Base-by-base conservation (phyloP, 306 rosid species). In the Prunus armeniaca region DNA sequence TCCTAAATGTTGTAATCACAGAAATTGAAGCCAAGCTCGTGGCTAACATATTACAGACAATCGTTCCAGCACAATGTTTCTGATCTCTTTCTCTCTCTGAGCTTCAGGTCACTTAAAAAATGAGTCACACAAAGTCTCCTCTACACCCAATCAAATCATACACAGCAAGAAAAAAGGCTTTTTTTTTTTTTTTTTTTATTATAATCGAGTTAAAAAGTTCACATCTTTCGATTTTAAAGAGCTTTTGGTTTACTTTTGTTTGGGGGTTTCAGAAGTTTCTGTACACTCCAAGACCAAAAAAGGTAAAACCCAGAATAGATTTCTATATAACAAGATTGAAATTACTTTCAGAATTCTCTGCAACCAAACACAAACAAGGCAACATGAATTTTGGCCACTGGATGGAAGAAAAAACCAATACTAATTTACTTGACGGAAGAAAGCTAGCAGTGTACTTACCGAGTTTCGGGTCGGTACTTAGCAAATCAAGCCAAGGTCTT, bases 321-420 rank as follows among this genome's bases (percentile, higher is more conserved):
- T 27, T 18, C 27, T 61, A 61, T 2, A 61, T 14, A 14, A 27
- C 9, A 13, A 61, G 65, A 12, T 60, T 32, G n/a, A 25, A 27
- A 25, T 61, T 28, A 6, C 43, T 15, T 38, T 51, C 63, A 71
- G n/a, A 60, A 32, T 71, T 32, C 64, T 30, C 47, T 27, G 75
- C 64, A 54, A 52, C 75, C 64, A 32, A 71, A 52, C 75, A 52
- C 64, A 52, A 71, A 52, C 75, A 52, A 7, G 57, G 57, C 5
- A 6, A 15, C 19, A 64, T 13, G 20, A 30, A 64, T 28, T 9
- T 64, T 30, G 68, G n/a, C n/a, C 27, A 61, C 41, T 27, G 0
- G 4, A 61, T 13, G 34, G 41, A 61, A 27, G 38, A 61, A 38
- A 47, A 47, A 47, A 47, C 52, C 15, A 47, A 47, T 47, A 47